These are phyloP conservation scores for Ophiocordyceps robertsii DNA, from an alignment of 2,329 filamentous ascomycete genomes.

Conservation along the genomic window DNA sequence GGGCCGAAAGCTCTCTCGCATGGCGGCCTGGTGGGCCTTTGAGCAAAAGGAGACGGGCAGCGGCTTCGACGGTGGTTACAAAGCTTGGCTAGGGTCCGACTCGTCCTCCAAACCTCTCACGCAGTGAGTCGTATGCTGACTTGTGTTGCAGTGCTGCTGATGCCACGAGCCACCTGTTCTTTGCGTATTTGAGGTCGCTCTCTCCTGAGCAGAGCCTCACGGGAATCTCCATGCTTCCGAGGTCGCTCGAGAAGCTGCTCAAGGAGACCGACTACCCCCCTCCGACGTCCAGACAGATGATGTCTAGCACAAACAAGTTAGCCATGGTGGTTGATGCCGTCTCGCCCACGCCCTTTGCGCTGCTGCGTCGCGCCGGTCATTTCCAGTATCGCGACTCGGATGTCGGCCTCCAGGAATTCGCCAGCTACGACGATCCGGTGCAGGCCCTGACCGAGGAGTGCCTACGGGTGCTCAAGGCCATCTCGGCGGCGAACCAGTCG, in stretches of 20 bases:
- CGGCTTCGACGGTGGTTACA: constrained; percentile 91
- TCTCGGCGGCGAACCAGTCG: constrained; percentile 81
- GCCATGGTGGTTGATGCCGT: constrained; percentile 95
- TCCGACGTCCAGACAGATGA: constrained; percentile 60
- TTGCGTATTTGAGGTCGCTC: constrained; percentile 85
- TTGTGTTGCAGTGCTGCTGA: constrained; percentile 61
- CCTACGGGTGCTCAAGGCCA: constrained; percentile 73
- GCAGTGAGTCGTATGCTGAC: constrained; percentile 1
- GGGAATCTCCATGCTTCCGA: constrained; percentile 74
- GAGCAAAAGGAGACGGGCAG: constrained; percentile 76
- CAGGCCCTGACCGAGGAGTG: constrained; percentile 87
- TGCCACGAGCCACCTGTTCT: constrained; percentile 93
- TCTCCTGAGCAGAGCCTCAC: constrained; percentile 66
- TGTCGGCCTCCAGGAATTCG: constrained; percentile 68
- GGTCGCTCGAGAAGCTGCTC: constrained; percentile 80
- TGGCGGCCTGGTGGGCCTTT: constrained; percentile 98
- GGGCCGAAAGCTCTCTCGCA: constrained; percentile 83
- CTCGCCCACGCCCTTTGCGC: constrained; percentile 84
- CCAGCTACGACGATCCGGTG: constrained; percentile 80
- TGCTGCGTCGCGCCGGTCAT: constrained; percentile 80
- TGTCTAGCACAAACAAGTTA: constrained; percentile 72
- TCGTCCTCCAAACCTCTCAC: not conserved
- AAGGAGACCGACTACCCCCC: constrained; percentile 93
- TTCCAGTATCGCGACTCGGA: constrained; percentile 93
- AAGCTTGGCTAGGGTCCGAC: constrained; percentile 67